Evolutionary conservation across 139 green algal species (phyloP), one percentile per base, ranked within the genome.

Genomic region (Coccomyxa sp.): DNA sequence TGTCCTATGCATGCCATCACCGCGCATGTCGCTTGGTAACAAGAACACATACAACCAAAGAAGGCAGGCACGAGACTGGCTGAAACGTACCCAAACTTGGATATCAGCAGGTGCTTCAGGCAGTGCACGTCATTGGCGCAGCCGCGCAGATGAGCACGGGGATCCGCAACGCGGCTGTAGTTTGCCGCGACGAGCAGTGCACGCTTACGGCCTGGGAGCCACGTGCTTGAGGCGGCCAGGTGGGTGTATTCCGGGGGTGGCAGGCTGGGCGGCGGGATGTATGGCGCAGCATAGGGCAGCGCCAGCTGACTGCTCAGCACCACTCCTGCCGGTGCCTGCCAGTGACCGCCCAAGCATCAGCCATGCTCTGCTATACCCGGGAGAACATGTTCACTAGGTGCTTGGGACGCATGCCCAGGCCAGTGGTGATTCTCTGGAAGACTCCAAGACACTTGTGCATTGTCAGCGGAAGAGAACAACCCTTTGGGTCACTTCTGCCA

Each of bases 251-350:
- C 77, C 38, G 82, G 82, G 66, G 82, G 63, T 0, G 82, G 82
- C 66, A 86, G 28, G 78, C 77, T 74, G 18, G 82, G 77, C 0
- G 60, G 25, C 1, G 82, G 82, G 11, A 86, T 79, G 45, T 79
- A 86, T 7, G 82, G 82, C 10, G 82, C 77, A 59, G 82, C 77
- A 27, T 86, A 86, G 30, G 82, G 84, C 71, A 83, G 31, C 23
- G 74, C 71, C 67, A 58, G 13, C 38, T 16, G 32, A 25, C 15
- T 45, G 16, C 68, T 27, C 63, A 60, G 28, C 28, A 75, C 13
- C 17, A 84, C 81, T 12, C 28, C 81, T 58, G 71, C 27, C 16
- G 81, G 81, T 28, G 81, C 81, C 71, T 84, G 81, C 81, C 58
- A 31, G 13, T 21, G 4, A n/a, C 38, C 38, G 38, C 38, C 38